Base-by-base conservation (phyloP, 805 yeast species). In the Kodamaea laetipori region DNA sequence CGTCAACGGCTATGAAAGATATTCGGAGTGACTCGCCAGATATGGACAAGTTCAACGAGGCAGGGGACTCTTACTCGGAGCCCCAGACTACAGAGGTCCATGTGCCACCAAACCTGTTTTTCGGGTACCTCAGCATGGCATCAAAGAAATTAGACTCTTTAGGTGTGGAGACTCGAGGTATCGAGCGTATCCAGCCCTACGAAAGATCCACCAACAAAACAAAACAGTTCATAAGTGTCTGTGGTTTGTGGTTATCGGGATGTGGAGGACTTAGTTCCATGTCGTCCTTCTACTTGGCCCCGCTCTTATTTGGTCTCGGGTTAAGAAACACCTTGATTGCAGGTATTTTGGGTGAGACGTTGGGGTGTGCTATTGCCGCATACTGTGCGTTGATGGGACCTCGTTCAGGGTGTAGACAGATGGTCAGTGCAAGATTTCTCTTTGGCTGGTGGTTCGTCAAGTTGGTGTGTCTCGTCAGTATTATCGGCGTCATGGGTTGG, bases 311-410 rank as follows among this genome's bases (percentile, higher is more conserved):
- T 57, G 84, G 78, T 2, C 66, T 89, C 17, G 86, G 88, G 10
- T 82, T 86, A 53, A 76, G 66, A 45, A 84, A 86, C 53, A 67
- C 86, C 1, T 55, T 86, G 48, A 63, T 79, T 3, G 68, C 80
- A 13, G 95, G 95, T 1, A 49, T 84, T 13, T 51, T 81, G 4
- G 88, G 88, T 0, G 77, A 78, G 46, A 60, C 79, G 23, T 53
- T 85, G 2, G 97, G 97, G 0, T 82, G 94, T 56, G 60, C 76
- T 5, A 68, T 87, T 19, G 95, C 95, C 2, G 94, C 88, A 0
- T 87, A 86, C 57, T 86, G 94, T 59, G 76, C 95, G 4, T 75
- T 81, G 4, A 81, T 89, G 89, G 97, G 97, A 2, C 95, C 97
- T 1, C 73, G 89, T 45, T 86, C 95, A 0, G 97, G 97, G 0